Evolutionary conservation across 805 yeast genomes (phyloP).

Genomic region (Kluyveromyces dobzhanskii): DNA sequence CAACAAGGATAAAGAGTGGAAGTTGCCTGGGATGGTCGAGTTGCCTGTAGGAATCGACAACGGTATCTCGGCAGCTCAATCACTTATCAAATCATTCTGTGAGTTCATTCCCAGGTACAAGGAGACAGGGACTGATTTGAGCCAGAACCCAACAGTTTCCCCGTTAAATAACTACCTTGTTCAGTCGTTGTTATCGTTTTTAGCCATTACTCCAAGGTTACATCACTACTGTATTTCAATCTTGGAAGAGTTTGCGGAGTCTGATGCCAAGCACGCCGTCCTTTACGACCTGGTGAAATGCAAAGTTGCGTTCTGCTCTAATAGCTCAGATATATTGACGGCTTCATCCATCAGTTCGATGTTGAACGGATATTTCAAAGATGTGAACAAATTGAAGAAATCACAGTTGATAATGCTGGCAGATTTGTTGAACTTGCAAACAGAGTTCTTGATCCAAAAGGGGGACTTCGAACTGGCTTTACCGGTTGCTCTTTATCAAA

Average conservation of each 20-base stretch:
- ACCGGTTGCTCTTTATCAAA: constrained; percentile 17
- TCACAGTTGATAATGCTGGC: constrained; percentile 19
- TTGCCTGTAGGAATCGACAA: constrained; percentile 34
- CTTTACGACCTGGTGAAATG: constrained; percentile 20
- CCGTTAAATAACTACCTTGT: constrained; percentile 43
- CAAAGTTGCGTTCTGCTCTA: constrained; percentile 17
- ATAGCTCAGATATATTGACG: constrained; percentile 18
- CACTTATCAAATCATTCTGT: constrained; percentile 33
- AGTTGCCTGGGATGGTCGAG: constrained; percentile 51
- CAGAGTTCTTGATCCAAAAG: constrained; percentile 18
- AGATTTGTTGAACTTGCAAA: constrained; percentile 22
- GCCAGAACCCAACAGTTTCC: constrained; percentile 26
- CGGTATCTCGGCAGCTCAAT: constrained; percentile 18
- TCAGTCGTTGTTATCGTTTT: constrained; percentile 34
- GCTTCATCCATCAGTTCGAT: constrained; percentile 15
- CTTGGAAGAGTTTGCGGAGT: constrained; percentile 10
- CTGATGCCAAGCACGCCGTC: constrained; percentile 16
- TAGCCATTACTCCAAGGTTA: constrained; percentile 18
- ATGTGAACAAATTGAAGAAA: constrained; percentile 13
- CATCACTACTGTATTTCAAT: constrained; percentile 14
- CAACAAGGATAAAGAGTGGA: constrained; percentile 45
- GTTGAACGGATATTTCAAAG: constrained; percentile 13
- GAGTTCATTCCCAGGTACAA: constrained; percentile 40
- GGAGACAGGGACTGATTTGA: constrained; percentile 36
- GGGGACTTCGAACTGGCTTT: constrained; percentile 22